phyloP scores from a whole-genome alignment of 2,329 filamentous ascomycete species.

The Leptographium wingfieldii region DNA sequence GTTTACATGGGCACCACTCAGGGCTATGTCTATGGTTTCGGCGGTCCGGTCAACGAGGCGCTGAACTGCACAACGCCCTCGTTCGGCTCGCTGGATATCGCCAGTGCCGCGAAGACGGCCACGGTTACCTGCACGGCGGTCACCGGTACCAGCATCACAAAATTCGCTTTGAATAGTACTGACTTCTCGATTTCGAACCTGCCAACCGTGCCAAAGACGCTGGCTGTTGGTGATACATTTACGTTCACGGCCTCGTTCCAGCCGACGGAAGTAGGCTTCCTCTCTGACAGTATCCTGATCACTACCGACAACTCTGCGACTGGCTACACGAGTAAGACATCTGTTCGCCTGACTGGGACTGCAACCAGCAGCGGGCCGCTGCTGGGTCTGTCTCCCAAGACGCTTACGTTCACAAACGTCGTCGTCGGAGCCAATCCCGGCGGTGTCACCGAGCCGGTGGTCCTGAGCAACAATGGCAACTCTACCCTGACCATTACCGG shows the following conservation, averaged over 20 bases:
- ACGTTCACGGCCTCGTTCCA: constrained; percentile 30
- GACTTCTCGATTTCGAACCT: constrained; percentile 24
- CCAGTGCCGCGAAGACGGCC: constrained; percentile 18
- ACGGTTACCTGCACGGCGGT: constrained; percentile 36
- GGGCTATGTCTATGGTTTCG: constrained; percentile 42
- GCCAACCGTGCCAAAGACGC: constrained; percentile 18
- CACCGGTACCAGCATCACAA: constrained; percentile 28
- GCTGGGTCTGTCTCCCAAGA: constrained; percentile 32
- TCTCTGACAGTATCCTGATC: constrained; percentile 34
- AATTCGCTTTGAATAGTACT: constrained; percentile 22
- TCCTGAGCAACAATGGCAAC: constrained; percentile 39
- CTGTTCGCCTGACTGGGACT: constrained; percentile 34
- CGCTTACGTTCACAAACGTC: constrained; percentile 35
- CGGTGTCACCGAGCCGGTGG: constrained; percentile 28
- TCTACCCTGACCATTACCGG: constrained; percentile 27
- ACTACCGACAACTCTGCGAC: constrained; percentile 31
- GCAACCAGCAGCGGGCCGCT: constrained; percentile 33
- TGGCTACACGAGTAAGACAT: constrained; percentile 33
- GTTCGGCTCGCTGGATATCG: constrained; percentile 33
- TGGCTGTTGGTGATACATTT: constrained; percentile 27
- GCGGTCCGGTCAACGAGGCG: constrained; percentile 39
- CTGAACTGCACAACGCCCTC: constrained; percentile 37
- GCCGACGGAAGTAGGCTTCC: constrained; percentile 32
- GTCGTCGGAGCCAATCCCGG: constrained; percentile 28
- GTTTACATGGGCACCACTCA: constrained; percentile 39